Evolutionary conservation across 768 basidiomycete genomes (phyloP).

Genomic region (Xerocomellus amylosporus): DNA sequence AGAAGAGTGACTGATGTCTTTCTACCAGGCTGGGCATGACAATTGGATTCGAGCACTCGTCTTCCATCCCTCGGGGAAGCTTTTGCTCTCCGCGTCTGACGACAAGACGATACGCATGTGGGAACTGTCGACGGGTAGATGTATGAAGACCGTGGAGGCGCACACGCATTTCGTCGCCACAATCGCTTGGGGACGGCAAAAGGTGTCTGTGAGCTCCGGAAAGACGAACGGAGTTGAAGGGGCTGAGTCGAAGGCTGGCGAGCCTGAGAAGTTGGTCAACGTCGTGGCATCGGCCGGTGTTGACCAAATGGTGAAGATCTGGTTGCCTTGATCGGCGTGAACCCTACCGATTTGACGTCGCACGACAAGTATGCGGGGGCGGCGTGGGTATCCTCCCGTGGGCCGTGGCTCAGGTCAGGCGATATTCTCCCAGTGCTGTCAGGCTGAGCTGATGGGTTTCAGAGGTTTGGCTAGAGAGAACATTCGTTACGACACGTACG

Average conservation of each 20-base stretch:
- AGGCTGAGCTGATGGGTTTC: constrained; percentile 8
- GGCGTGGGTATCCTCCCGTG: constrained; percentile 11
- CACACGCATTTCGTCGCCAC: constrained; percentile 82
- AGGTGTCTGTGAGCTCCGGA: constrained; percentile 39
- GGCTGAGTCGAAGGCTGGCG: constrained; percentile 29
- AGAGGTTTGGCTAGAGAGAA: constrained; percentile 9
- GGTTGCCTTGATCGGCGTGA: constrained; percentile 47
- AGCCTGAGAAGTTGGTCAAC: constrained; percentile 59
- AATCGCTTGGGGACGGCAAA: constrained; percentile 74
- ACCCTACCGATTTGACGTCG: neutral
- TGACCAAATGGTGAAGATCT: constrained; percentile 65
- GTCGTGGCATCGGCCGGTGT: constrained; percentile 68
- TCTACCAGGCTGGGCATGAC: constrained; percentile 69
- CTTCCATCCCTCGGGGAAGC: constrained; percentile 89
- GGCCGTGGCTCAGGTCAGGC: constrained; percentile 17
- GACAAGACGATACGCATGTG: constrained; percentile 90
- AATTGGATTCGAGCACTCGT: constrained; percentile 88
- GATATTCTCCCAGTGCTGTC: neutral
- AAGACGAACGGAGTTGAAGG: constrained; percentile 40
- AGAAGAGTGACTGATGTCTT: constrained; percentile 5
- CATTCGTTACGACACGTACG: constrained; percentile 27
- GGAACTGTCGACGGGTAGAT: constrained; percentile 84
- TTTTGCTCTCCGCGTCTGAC: constrained; percentile 86
- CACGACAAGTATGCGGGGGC: constrained; percentile 8
- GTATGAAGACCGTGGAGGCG: constrained; percentile 83